Conservation (phyloP, 2,329 filamentous ascomycete species). For the Neofusicoccum sp. region DNA sequence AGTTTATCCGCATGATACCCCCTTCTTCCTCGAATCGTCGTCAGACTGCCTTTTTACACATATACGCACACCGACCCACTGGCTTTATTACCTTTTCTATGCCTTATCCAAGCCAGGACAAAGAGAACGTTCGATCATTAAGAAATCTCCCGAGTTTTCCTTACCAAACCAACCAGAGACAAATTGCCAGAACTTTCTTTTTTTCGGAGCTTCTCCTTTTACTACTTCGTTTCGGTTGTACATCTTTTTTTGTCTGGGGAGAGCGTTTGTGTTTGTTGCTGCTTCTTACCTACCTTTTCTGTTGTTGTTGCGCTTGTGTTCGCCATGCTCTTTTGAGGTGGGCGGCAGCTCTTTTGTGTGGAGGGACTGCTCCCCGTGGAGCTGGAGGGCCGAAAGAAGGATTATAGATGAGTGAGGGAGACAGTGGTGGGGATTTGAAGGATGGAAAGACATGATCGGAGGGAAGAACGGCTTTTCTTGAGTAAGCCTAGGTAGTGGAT, state of each 20-base stretch:
- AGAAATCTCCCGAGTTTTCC: not conserved
- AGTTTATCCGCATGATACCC: conserved; percentile 19
- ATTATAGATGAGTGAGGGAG: no score
- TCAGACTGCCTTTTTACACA: not conserved
- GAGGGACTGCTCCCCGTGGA: no score
- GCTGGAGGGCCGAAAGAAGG: no score
- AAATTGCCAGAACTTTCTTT: conserved; percentile 8
- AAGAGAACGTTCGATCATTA: conserved; percentile 10
- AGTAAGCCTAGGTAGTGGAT: no score
- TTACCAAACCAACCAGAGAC: conserved; percentile 1
- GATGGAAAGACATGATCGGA: no score
- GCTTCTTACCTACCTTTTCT: no score
- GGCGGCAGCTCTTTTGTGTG: no score
- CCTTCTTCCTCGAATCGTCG: not conserved
- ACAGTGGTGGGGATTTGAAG: no score
- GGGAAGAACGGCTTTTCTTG: no score
- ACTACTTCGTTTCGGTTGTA: not conserved
- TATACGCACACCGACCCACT: conserved; percentile 1
- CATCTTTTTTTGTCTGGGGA: not conserved
- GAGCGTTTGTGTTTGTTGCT: not conserved
- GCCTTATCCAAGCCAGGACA: conserved; percentile 7
- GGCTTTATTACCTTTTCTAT: not conserved
- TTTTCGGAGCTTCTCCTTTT: not conserved
- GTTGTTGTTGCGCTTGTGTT: no score
- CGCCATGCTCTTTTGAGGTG: no score